Percentiles rank a stretch among this genome's conserved stretches.
Evolutionary conservation across 345 rosid species (phyloP).

Genomic region (Pseudoturritis turrita): DNA sequence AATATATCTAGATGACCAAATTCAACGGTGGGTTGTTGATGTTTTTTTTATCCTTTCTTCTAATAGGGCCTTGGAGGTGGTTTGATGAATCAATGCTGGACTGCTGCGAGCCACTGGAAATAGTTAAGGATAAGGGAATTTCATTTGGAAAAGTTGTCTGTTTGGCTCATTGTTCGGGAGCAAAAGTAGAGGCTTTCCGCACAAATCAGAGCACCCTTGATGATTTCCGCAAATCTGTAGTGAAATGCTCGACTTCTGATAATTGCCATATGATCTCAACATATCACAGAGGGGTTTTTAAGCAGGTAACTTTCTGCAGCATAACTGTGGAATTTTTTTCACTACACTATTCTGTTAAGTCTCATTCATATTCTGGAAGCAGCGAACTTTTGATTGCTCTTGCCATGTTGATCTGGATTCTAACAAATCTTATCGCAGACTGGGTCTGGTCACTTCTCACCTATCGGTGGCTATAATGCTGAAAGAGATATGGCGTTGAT

Average conservation of each 20-base stretch:
- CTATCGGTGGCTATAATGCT: conserved; percentile 91
- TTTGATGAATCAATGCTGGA: conserved; percentile 95
- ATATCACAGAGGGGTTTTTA: conserved; percentile 62
- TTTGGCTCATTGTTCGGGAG: conserved; percentile 90
- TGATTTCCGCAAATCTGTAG: conserved; percentile 61
- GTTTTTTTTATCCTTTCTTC: background rate
- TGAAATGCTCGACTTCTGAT: conserved; percentile 62
- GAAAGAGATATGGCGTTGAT: conserved; percentile 91
- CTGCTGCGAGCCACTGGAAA: conserved; percentile 88
- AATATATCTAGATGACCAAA: background rate
- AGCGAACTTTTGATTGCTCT: background rate
- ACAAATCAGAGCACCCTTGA: conserved; percentile 71
- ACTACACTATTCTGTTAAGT: too few species aligned
- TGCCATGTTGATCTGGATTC: background rate
- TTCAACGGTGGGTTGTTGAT: background rate
- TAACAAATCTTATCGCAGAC: conserved; percentile 49
- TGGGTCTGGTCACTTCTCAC: conserved; percentile 92
- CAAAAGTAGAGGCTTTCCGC: conserved; percentile 80
- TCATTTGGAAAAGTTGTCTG: conserved; percentile 89
- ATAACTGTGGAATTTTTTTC: too few species aligned
- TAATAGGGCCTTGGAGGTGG: conserved; percentile 98
- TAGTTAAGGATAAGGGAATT: conserved; percentile 76
- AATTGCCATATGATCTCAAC: conserved; percentile 75
- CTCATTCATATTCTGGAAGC: too few species aligned
- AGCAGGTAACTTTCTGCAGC: conserved; percentile 45